phyloP scores from a whole-genome alignment of 192 early-diverging fungal genomes.

The Backusella morwellensis region DNA sequence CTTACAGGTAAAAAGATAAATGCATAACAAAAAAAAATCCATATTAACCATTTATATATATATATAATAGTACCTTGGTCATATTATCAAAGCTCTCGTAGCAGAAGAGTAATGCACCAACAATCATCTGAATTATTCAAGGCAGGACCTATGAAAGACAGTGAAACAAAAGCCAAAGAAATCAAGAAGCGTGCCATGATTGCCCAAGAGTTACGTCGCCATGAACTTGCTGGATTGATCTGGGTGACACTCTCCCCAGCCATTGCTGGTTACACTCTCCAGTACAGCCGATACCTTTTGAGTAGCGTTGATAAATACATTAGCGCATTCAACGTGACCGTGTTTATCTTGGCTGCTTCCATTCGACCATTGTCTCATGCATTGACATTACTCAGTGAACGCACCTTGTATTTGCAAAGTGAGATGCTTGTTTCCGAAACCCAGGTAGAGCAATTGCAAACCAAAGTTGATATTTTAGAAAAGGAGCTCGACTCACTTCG shows the following conservation, averaged over 20 bases:
- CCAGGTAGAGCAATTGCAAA: slow-evolving; percentile 46
- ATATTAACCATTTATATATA: not conserved
- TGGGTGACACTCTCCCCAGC: slow-evolving; percentile 51
- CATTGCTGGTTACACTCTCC: slow-evolving; percentile 53
- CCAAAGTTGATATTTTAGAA: slow-evolving; percentile 47
- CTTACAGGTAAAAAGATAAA: slow-evolving; percentile 49
- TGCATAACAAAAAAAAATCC: not conserved
- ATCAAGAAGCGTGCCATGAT: slow-evolving; percentile 27
- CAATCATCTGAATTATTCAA: slow-evolving; percentile 20
- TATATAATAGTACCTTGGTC: slow-evolving; percentile 53
- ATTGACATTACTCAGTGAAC: slow-evolving; percentile 44
- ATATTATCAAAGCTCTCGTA: slow-evolving; percentile 52
- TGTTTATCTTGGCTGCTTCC: slow-evolving; percentile 56
- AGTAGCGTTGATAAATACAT: slow-evolving; percentile 54
- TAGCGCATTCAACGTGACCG: slow-evolving; percentile 51
- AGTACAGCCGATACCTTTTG: slow-evolving; percentile 50
- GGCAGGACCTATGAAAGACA: slow-evolving; percentile 8
- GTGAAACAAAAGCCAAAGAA: not conserved
- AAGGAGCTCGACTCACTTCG: slow-evolving; percentile 46
- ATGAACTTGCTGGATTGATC: slow-evolving; percentile 48
- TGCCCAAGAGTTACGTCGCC: slow-evolving; percentile 42
- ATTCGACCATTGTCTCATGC: slow-evolving; percentile 53
- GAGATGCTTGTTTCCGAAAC: slow-evolving; percentile 49
- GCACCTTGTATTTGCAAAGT: slow-evolving; percentile 52
- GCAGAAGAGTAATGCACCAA: slow-evolving; percentile 39